phyloP scores from a whole-genome alignment of 805 yeast species.

The Saccharomycopsis sp. region DNA sequence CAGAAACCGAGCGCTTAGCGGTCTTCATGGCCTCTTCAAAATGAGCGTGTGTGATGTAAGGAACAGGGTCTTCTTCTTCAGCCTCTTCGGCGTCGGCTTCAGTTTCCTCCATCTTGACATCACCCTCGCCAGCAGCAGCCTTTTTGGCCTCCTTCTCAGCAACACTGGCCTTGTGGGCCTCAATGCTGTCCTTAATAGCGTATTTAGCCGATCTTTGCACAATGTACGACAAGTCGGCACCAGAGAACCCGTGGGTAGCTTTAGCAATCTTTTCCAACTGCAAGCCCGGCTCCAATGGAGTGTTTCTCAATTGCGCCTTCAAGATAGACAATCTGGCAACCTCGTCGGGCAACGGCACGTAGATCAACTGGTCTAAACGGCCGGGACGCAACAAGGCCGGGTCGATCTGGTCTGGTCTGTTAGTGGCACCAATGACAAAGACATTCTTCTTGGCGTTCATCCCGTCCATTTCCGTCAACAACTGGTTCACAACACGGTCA shows the following conservation, averaged over 20 bases:
- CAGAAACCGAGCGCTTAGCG: slow-evolving; percentile 94
- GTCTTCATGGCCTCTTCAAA: slow-evolving; percentile 99
- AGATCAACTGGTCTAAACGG: slow-evolving; percentile 95
- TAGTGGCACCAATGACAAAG: slow-evolving; percentile 98
- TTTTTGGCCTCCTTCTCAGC: slow-evolving; percentile 33
- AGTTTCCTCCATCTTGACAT: slow-evolving; percentile 44
- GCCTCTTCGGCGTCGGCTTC: slow-evolving; percentile 37
- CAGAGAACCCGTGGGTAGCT: slow-evolving; percentile 95
- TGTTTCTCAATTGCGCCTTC: slow-evolving; percentile 93
- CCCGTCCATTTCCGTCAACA: slow-evolving; percentile 98
- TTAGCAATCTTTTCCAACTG: slow-evolving; percentile 84
- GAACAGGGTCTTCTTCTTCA: slow-evolving; percentile 89
- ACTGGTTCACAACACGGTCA: slow-evolving; percentile 93
- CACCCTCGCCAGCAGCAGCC: slow-evolving; percentile 40
- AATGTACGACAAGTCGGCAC: slow-evolving; percentile 96
- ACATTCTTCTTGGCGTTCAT: slow-evolving; percentile 99
- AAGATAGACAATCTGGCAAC: slow-evolving; percentile 87
- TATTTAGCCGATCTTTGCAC: slow-evolving; percentile 98
- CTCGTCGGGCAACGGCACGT: slow-evolving; percentile 98
- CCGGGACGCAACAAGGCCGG: slow-evolving; percentile 99
- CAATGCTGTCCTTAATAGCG: slow-evolving; percentile 96
- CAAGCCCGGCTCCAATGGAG: slow-evolving; percentile 97
- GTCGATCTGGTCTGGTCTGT: slow-evolving; percentile 98
- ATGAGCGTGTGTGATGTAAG: slow-evolving; percentile 87
- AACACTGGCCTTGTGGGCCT: slow-evolving; percentile 54